Evolutionary conservation across 805 yeast species (phyloP), one percentile per base, ranked within the genome.

Genomic region (Nakazawaea wickerhamii): DNA sequence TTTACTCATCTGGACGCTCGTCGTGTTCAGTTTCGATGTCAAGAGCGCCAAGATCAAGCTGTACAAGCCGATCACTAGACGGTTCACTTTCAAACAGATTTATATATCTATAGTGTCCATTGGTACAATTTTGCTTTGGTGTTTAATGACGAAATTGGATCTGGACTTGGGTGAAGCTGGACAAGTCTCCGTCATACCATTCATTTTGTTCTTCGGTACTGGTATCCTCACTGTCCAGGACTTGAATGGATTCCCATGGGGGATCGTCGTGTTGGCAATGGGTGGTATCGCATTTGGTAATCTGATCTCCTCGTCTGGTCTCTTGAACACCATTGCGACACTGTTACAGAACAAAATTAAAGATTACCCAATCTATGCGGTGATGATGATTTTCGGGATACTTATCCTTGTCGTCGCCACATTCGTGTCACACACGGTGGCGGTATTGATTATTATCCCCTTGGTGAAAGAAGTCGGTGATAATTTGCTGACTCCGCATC

Each of bases 261-360:
- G 69, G n/a, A 73, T 73, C 49, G 75, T 73, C 14, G 62, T 71
- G 39, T 64, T 73, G 50, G 77, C 77, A 1, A 73, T 72, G 77
- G 79, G 79, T 42, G 79, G 79, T 52, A 64, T 70, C 46, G 77
- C 77, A 3, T 61, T 73, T 41, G 79, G 79, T 43, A 69, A 65
- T 42, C 77, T 75, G 21, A 72, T 73, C 13, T 59, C 70, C 0
- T 70, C 75, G 0, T 70, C 76, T 3, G 77, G 78, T 4, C 60
- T 73, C 42, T 59, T 73, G 41, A 57, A 58, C 23, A 69, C 75
- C 9, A 68, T 72, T 45, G 77, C 77, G 11, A 55, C 52, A 9
- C 63, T 75, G 2, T 61, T 73, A 38, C 71, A 71, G 39, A 55
- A 51, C 32, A 65, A 59, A 50, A 69, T 73, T 30, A 59, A 59